phyloP scores from a whole-genome alignment of 176 grass and related monocot genomes.

The Phoenix roebelenii region DNA sequence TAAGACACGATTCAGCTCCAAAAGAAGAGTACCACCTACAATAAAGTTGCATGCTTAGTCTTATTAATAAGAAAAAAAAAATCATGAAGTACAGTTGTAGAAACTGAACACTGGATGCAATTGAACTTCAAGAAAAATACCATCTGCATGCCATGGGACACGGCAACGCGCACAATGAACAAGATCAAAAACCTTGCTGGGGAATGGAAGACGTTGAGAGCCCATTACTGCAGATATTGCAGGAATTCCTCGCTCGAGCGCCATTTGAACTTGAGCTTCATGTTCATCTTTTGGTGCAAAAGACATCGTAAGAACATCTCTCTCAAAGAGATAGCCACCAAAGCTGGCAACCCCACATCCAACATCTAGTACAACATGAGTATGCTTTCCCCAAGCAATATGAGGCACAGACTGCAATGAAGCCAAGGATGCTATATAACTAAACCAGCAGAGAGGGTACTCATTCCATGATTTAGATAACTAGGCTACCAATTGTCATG shows the following conservation, averaged over 20 bases:
- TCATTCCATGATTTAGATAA: too few species aligned
- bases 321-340: slow-evolving; percentile 88
- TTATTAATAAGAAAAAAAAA: not conserved
- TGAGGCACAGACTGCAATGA: slow-evolving; percentile 41
- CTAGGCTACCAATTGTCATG: too few species aligned
- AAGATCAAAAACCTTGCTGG: slow-evolving; percentile 65
- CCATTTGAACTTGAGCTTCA: slow-evolving; percentile 90
- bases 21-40: slow-evolving; percentile 62
- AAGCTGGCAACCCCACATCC: slow-evolving; percentile 97
- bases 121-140: slow-evolving; percentile 14
- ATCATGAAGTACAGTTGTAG: not conserved
- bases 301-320: slow-evolving; percentile 63
- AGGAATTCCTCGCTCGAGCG: slow-evolving; percentile 83
- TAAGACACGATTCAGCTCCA: slow-evolving; percentile 83
- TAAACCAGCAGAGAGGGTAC: not conserved
- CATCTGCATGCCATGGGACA: slow-evolving; percentile 85
- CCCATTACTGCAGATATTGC: slow-evolving; percentile 97
- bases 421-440: not conserved
- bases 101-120: not conserved
- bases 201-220: slow-evolving; percentile 74
- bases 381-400: slow-evolving; percentile 75
- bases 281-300: slow-evolving; percentile 98
- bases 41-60: not conserved
- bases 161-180: slow-evolving; percentile 94
- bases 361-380: slow-evolving; percentile 72